Base-by-base conservation (phyloP, 2,329 filamentous ascomycete species). In the Ophiocordyceps unilateralis region DNA sequence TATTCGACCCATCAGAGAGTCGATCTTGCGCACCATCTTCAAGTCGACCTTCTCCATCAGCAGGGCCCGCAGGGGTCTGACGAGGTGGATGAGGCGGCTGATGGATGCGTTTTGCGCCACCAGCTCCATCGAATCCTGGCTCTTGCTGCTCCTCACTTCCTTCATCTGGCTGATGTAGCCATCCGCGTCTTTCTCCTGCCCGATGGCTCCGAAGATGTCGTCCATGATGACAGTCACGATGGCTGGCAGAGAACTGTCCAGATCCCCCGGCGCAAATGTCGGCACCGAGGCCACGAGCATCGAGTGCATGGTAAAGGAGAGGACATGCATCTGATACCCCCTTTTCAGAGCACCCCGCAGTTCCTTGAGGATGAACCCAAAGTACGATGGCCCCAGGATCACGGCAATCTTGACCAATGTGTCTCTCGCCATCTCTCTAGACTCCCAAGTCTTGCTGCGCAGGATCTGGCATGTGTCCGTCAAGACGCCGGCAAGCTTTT, bases 91-190 rank as follows among this genome's bases (percentile, higher is more conserved):
- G 6, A 96, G 70, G 44, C 79, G 76, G 42, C 64, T 68, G 21
- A 95, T 69, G 1, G 87, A 89, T 2, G 85, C 80, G 40, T 80
- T 87, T 54, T 81, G 84, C 22, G 91, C 83, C 49, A 96, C 71
- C 15, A 96, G 69, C 59, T 96, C 89, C 80, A 96, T 93, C 0
- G 91, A 93, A 56, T 98, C 93, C 54, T 88, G 93, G 57, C 88
- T 95, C 68, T 96, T 98, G 68, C 84, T 95, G 60, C 84, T 91
- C 67, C 94, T 96, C 44, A 98, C 81, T 63, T 98, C 91, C 61
- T 93, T 94, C 81, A 93, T 95, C 60, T 89, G 83, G 57, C 79
- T 94, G 44, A 82, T 81, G 58, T 98, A 98, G 43, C 88, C 91
- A 52, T 95, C 87, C 0, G 89, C 89, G 53, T 98, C 91, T 61